These are phyloP conservation scores for Drechslerella coelobrocha DNA, from an alignment of 2,329 filamentous ascomycete species.

Conservation along the genomic window DNA sequence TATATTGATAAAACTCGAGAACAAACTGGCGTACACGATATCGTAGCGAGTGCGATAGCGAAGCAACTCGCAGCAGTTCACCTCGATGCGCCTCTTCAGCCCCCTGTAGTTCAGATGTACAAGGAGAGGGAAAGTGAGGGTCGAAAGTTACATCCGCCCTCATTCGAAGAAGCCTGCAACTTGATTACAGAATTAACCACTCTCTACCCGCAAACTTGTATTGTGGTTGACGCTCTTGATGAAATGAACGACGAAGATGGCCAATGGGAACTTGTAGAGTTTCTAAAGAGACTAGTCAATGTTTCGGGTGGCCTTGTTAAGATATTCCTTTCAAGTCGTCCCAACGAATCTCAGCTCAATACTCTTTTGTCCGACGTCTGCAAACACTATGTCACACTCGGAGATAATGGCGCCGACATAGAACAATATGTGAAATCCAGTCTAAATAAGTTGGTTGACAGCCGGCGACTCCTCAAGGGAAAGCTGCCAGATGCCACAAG, in stretches of 20 bases:
- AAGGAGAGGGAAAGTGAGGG: conserved; percentile 9
- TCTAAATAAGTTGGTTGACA: neutral
- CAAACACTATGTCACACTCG: conserved; percentile 1
- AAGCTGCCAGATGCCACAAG: conserved; percentile 4
- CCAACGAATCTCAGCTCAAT: conserved; percentile 2
- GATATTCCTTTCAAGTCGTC: conserved; percentile 7
- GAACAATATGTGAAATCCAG: neutral
- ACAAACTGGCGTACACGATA: conserved; percentile 56
- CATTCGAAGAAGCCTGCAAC: neutral
- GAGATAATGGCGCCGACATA: neutral
- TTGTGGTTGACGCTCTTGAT: conserved; percentile 6
- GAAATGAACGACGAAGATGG: conserved; percentile 9
- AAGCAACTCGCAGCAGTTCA: conserved; percentile 50
- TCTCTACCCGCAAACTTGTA: neutral
- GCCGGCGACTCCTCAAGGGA: neutral
- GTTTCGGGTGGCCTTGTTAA: neutral
- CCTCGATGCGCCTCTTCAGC: conserved; percentile 10
- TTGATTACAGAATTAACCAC: neutral
- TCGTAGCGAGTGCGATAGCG: conserved; percentile 49
- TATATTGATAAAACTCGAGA: conserved; percentile 56
- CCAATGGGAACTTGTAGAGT: neutral
- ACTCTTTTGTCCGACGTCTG: neutral
- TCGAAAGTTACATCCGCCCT: neutral
- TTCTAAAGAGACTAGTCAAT: neutral
- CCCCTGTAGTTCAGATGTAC: neutral